phyloP scores from a whole-genome alignment of 73 alveolate genomes.

The Stentor coeruleus region DNA sequence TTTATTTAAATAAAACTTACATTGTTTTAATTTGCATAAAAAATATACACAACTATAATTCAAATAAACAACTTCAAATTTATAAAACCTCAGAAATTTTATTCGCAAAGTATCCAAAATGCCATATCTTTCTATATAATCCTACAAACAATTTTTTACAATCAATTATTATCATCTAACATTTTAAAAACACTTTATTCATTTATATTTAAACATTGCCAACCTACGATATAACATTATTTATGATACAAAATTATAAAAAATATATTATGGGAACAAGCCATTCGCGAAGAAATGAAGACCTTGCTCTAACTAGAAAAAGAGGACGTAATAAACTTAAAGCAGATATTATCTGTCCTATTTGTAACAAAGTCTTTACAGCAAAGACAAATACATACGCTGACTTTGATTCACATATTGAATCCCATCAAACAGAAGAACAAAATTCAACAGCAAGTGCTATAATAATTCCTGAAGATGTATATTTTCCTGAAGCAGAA shows the following conservation, averaged over 20 bases:
- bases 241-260: no score
- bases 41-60: no score
- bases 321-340: not conserved
- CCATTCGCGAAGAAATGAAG: not conserved
- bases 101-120: not conserved
- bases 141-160: no score
- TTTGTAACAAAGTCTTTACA: not conserved
- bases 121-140: no score
- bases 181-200: no score
- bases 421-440: not conserved
- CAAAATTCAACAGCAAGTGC: not conserved
- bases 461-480: not conserved
- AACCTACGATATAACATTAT: no score
- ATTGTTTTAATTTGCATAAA: no score
- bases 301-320: not conserved
- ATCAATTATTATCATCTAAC: no score
- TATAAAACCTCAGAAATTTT: not conserved
- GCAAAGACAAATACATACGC: not conserved
- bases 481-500: not conserved
- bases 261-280: not conserved
- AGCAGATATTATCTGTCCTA: not conserved
- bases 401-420: slow-evolving; percentile 1
- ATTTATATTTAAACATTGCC: no score
- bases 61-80: no score
- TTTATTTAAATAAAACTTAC: no score